Evolutionary conservation across 805 yeast species (phyloP).

Genomic region (Wickerhamiella azymoides): DNA sequence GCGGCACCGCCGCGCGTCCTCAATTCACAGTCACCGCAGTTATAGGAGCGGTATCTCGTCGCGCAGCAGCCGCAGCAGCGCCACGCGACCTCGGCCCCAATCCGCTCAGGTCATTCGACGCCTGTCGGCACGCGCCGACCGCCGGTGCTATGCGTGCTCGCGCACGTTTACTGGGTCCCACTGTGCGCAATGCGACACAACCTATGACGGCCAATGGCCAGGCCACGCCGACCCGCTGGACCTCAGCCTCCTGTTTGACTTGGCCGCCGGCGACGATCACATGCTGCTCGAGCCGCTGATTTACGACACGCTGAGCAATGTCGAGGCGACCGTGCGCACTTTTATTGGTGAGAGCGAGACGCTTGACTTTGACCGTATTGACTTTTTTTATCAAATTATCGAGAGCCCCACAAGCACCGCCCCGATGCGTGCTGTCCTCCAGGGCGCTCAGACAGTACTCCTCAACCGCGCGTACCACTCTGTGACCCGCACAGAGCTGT

Average conservation of each 20-base stretch:
- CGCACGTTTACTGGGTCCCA: slow-evolving; percentile 10
- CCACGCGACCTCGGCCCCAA: neutral
- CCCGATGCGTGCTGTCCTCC: slow-evolving; percentile 20
- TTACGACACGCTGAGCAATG: slow-evolving; percentile 13
- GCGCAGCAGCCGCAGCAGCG: neutral
- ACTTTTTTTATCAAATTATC: slow-evolving; percentile 11
- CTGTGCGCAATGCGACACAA: slow-evolving; percentile 17
- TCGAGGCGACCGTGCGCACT: neutral
- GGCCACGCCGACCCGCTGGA: slow-evolving; percentile 11
- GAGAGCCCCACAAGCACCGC: slow-evolving; percentile 14
- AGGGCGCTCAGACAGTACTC: slow-evolving; percentile 19
- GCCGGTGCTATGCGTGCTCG: slow-evolving; percentile 16
- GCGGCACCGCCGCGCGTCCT: slow-evolving; percentile 1
- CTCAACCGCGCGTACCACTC: slow-evolving; percentile 15
- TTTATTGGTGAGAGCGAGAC: slow-evolving; percentile 1
- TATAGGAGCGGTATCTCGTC: neutral
- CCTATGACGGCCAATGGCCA: slow-evolving; percentile 9
- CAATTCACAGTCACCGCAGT: slow-evolving; percentile 7
- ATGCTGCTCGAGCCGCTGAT: slow-evolving; percentile 16
- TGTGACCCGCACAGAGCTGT: slow-evolving; percentile 13
- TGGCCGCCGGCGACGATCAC: slow-evolving; percentile 14
- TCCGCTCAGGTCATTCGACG: neutral
- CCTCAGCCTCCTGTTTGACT: slow-evolving; percentile 14
- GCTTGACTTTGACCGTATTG: neutral
- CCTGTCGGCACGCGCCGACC: slow-evolving; percentile 4